Base-by-base conservation (phyloP, 1,284 basidiomycete genomes). In the Ceratorhiza oryzae-sativae region DNA sequence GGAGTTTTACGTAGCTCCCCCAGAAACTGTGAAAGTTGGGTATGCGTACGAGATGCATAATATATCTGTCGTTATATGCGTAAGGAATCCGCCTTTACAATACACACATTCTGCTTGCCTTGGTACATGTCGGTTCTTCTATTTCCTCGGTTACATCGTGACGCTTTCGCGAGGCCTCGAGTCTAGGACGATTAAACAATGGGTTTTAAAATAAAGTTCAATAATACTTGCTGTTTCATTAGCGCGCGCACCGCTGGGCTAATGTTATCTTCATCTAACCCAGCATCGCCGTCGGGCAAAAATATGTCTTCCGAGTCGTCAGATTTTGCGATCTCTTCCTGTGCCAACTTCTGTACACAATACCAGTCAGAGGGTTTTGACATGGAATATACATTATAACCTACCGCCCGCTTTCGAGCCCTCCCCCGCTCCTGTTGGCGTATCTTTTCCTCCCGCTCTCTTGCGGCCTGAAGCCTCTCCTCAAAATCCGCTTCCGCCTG, bases 41-140 rank as follows among this genome's bases (percentile, higher is more conserved):
- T 95, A 80, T 99, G 97, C 0, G 97, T 99, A 34, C 97, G 86
- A 0, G 96, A 98, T 0, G 95, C 92, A 79, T 96, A 98, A 79
- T 91, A 96, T 71, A 99, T 90, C 85, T 83, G 77, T 62, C 18
- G 56, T 20, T 27, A 65, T 32, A 30, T 34, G 30, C 27, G 23
- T 32, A 1, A 45, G 25, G 18, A 25, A 34, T 13, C 23, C n/a
- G 39, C 12, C 12, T 5, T 42, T 8, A 42, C 15, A 12, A 10
- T 25, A 23, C 8, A 12, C 8, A 41, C 18, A 36, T 1, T 18
- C n/a, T 15, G 55, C 61, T 27, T 27, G 77, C 77, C 80, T 93
- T 93, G 36, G 88, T 89, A 76, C 89, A 91, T 1, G 84, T 84
- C n/a, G 84, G 84, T 73, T 88, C 88, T 32, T 77, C 72, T 10